Percentiles rank a stretch among this genome's conserved stretches.
phyloP scores from a whole-genome alignment of 2,329 filamentous ascomycete species.

The Nemania bipapillata region DNA sequence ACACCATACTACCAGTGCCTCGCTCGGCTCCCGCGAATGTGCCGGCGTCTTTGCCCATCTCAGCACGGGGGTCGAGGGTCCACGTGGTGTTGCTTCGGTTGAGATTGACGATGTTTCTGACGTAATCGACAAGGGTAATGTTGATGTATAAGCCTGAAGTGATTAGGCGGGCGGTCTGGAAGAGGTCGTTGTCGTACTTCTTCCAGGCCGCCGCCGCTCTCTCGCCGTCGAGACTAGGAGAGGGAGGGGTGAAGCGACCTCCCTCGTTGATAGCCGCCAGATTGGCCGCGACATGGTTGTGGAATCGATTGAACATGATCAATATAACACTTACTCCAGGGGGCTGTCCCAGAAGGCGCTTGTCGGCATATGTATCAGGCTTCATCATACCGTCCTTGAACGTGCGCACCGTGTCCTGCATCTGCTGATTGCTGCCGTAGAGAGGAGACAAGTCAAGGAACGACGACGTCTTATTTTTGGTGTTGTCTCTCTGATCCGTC shows the following conservation, averaged over 20 bases:
- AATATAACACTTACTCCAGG: constrained; percentile 76
- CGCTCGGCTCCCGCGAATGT: constrained; percentile 70
- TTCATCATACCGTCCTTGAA: constrained; percentile 78
- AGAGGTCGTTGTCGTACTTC: constrained; percentile 80
- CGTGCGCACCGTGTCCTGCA: constrained; percentile 74
- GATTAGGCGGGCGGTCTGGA: constrained; percentile 80
- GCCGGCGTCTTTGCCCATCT: constrained; percentile 67
- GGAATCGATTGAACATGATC: constrained; percentile 85
- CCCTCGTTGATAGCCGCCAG: constrained; percentile 87
- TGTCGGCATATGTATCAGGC: constrained; percentile 76
- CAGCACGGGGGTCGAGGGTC: constrained; percentile 80
- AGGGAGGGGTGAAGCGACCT: constrained; percentile 77
- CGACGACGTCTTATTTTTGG: constrained; percentile 68
- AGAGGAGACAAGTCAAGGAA: constrained; percentile 78
- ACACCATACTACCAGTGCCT: constrained; percentile 83
- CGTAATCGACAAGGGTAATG: constrained; percentile 80
- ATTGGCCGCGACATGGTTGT: constrained; percentile 85
- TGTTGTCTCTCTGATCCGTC: constrained; percentile 70
- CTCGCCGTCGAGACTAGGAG: constrained; percentile 60
- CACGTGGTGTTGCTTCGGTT: constrained; percentile 79
- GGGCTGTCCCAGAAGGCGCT: constrained; percentile 75
- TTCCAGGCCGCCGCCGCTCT: constrained; percentile 65
- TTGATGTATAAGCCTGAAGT: constrained; percentile 81
- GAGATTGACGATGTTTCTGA: constrained; percentile 79
- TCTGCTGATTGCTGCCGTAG: constrained; percentile 74